A percentile compares a stretch with the other conserved stretches of the same genome.
Evolutionary conservation across 441 rosid species (phyloP).

Genomic region (Gossypium lobatum): DNA sequence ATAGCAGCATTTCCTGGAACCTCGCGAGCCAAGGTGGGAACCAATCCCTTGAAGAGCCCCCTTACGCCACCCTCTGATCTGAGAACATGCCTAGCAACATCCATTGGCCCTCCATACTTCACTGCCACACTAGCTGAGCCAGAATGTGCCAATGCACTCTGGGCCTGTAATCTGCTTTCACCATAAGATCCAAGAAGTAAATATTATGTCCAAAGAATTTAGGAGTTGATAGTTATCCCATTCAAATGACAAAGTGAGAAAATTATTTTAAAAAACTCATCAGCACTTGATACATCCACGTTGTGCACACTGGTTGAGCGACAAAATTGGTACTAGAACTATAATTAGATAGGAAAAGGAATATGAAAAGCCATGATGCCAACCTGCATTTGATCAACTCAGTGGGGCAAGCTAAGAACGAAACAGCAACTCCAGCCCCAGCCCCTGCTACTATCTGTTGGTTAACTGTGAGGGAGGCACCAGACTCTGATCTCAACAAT

Average conservation of each 20-base stretch:
- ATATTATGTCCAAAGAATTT: not conserved
- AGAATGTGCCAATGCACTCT: slow-evolving; percentile 56
- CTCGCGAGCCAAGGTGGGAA: slow-evolving; percentile 87
- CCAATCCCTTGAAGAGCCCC: slow-evolving; percentile 86
- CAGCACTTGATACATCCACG: not conserved
- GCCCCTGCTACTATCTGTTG: slow-evolving; percentile 82
- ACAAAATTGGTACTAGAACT: not conserved
- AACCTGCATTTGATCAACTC: slow-evolving; percentile 96
- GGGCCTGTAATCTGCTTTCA: slow-evolving; percentile 79
- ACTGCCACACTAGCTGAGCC: slow-evolving; percentile 48
- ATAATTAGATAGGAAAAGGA: not conserved
- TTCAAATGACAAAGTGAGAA: not conserved
- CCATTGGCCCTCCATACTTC: slow-evolving; percentile 93
- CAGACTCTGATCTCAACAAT: slow-evolving; percentile 72
- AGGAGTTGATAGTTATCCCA: not conserved
- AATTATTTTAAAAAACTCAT: not conserved
- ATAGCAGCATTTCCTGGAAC: slow-evolving; percentile 83
- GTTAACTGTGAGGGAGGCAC: slow-evolving; percentile 59
- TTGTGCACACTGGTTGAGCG: not conserved
- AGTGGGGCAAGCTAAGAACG: slow-evolving; percentile 95
- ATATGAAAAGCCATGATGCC: not conserved
- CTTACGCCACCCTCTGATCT: slow-evolving; percentile 69
- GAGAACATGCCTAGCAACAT: slow-evolving; percentile 80
- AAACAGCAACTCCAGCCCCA: slow-evolving; percentile 91
- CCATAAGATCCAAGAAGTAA: slow-evolving; percentile 1